Conservation (phyloP, 2,329 filamentous ascomycete species). For the Diaporthe citriasiana region DNA sequence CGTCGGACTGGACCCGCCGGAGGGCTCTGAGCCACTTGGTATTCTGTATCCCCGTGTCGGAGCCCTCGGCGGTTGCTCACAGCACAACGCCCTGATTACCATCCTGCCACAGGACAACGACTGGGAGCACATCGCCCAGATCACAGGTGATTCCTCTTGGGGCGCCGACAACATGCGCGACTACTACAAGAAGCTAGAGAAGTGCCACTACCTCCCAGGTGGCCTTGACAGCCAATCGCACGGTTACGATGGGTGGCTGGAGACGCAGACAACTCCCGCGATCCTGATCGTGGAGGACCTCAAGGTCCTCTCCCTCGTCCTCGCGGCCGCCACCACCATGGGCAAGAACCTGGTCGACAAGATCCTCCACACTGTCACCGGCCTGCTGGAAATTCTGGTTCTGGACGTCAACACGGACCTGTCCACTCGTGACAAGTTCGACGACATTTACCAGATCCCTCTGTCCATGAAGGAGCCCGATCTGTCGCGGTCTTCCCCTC, state of each 20-base stretch:
- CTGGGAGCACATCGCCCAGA: slow-evolving; percentile 55
- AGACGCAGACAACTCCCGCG: slow-evolving; percentile 64
- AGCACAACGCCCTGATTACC: slow-evolving; percentile 55
- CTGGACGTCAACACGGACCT: slow-evolving; percentile 63
- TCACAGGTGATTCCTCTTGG: slow-evolving; percentile 62
- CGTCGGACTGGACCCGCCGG: slow-evolving; percentile 51
- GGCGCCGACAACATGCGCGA: slow-evolving; percentile 69
- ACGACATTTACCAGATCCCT: slow-evolving; percentile 70
- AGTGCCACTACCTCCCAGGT: slow-evolving; percentile 63
- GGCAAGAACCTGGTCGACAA: slow-evolving; percentile 54
- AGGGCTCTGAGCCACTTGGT: slow-evolving; percentile 51
- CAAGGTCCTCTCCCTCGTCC: slow-evolving; percentile 65
- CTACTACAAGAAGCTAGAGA: slow-evolving; percentile 68
- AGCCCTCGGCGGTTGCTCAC: slow-evolving; percentile 55
- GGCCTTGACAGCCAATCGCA: slow-evolving; percentile 58
- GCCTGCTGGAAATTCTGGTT: slow-evolving; percentile 52
- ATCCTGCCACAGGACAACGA: slow-evolving; percentile 58
- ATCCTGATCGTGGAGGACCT: slow-evolving; percentile 64
- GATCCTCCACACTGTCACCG: slow-evolving; percentile 54
- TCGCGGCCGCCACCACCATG: slow-evolving; percentile 65
- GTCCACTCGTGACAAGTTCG: slow-evolving; percentile 59
- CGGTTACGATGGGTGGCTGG: slow-evolving; percentile 70
- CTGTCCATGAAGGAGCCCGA: slow-evolving; percentile 63
- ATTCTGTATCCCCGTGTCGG: slow-evolving; percentile 56
- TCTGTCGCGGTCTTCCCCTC: slow-evolving; percentile 62